Base-by-base conservation (phyloP, 805 yeast genomes). In the Ogataea polymorpha region DNA sequence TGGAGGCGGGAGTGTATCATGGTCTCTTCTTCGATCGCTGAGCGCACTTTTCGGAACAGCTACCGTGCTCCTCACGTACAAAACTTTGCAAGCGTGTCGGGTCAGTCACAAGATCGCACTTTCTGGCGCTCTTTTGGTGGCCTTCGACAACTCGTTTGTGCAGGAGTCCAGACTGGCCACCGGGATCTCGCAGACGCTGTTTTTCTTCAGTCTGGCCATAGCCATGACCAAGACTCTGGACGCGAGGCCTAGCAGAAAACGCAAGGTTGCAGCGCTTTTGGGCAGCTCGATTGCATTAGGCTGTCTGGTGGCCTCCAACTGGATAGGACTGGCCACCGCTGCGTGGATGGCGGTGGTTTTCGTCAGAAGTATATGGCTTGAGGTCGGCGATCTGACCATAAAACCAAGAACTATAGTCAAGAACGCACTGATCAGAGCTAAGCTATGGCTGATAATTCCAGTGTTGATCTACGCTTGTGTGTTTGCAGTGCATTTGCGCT, bases 241-340 rank as follows among this genome's bases (percentile, higher is more conserved):
- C 25, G 50, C 67, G 23, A 56, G 67, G n/a, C 74, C 77, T 1
- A 77, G 78, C 42, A 41, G 73, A 2, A 55, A 47, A 24, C 47
- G 55, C 24, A 87, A 95, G 93, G 66, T 63, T 60, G 64, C 66
- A 44, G 67, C 69, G 44, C 52, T 84, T 42, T 34, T 71, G 1
- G 50, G 72, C 26, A 61, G 81, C 21, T 82, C 78, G 54, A 10
- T 71, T 62, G 51, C 65, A 3, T 66, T 75, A 51, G 96, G 77
- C 12, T 73, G 70, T 33, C 61, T 80, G 1, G 60, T 79, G 2
- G 74, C 89, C 6, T 73, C 84, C 3, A 86, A 86, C 56, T 76
- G 80, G 72, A 73, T 83, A 4, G 97, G 96, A 0, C 37, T 80
- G 16, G 76, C 78, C 53, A 82, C 91, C 0, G 62, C 79, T 41